phyloP scores from a whole-genome alignment of 495 filamentous ascomycete species.

The Aspergillus nanangensis region DNA sequence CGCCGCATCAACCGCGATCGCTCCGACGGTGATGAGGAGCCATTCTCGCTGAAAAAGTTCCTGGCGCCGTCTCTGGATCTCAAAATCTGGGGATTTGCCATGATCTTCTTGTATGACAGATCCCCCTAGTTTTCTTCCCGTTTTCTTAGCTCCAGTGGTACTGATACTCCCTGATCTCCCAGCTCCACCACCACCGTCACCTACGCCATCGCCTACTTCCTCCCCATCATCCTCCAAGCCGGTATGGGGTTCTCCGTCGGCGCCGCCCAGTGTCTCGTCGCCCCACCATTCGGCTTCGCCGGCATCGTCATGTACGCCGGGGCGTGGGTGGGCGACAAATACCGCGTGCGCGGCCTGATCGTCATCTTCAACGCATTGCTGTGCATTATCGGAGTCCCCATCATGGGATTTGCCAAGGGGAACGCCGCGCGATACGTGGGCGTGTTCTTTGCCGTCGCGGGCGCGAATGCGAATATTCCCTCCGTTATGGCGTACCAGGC shows the following conservation, averaged over 20 bases:
- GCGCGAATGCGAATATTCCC: conserved; percentile 58
- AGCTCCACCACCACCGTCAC: conserved; percentile 52
- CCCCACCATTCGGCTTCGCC: conserved; percentile 59
- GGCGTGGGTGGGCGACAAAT: conserved; percentile 53
- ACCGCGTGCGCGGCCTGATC: conserved; percentile 52
- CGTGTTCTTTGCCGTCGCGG: conserved; percentile 57
- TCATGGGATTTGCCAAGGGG: background rate
- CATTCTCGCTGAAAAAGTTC: conserved; percentile 49
- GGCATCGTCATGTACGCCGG: conserved; percentile 55
- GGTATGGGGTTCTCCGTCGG: conserved; percentile 57
- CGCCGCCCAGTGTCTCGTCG: conserved; percentile 56
- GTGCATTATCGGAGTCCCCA: background rate
- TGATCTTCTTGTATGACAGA: conserved; percentile 48
- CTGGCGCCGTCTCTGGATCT: conserved; percentile 42
- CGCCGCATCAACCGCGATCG: conserved; percentile 56
- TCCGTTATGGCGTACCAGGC: conserved; percentile 57
- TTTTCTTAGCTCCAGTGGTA: no score
- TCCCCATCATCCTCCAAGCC: conserved; percentile 58
- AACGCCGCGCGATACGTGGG: conserved; percentile 57
- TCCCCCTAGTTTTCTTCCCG: background rate
- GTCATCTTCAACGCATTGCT: conserved; percentile 46
- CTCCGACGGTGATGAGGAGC: conserved; percentile 45
- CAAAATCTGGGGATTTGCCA: conserved; percentile 60
- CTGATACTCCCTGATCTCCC: no score
- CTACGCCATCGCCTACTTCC: conserved; percentile 64